Percentiles rank a stretch among this genome's conserved stretches.
phyloP scores from a whole-genome alignment of 441 rosid genomes.

The Kokia cookei region DNA sequence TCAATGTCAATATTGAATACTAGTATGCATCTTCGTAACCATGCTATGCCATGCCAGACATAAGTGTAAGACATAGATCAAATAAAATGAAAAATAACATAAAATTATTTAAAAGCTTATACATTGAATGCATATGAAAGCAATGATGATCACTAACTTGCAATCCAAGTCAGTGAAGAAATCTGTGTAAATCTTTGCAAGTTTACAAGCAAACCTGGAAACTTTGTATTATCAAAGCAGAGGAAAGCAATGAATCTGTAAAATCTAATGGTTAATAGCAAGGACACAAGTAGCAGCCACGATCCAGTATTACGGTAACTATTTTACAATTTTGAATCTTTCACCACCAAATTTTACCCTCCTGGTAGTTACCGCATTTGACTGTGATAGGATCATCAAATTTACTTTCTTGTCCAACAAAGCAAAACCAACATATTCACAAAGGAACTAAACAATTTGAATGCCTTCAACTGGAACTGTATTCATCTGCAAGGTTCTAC shows the following conservation, averaged over 20 bases:
- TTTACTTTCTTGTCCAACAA: neutral
- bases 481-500: constrained; percentile 77
- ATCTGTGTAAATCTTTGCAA: neutral
- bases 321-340: no score
- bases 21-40: no score
- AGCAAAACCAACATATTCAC: neutral
- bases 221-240: neutral
- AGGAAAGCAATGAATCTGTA: neutral
- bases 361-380: neutral
- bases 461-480: constrained; percentile 58
- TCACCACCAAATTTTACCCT: no score
- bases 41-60: no score
- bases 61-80: no score
- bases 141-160: neutral
- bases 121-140: neutral
- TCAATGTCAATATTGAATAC: no score
- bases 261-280: neutral
- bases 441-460: constrained; percentile 47
- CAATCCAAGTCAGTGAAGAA: neutral
- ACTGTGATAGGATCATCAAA: neutral
- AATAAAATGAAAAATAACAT: no score
- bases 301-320: no score
- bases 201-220: neutral
- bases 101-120: neutral
- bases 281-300: no score